Evolutionary conservation across 768 basidiomycete genomes (phyloP), one percentile per base, ranked within the genome.

Genomic region (Leccinum rimulosum): DNA sequence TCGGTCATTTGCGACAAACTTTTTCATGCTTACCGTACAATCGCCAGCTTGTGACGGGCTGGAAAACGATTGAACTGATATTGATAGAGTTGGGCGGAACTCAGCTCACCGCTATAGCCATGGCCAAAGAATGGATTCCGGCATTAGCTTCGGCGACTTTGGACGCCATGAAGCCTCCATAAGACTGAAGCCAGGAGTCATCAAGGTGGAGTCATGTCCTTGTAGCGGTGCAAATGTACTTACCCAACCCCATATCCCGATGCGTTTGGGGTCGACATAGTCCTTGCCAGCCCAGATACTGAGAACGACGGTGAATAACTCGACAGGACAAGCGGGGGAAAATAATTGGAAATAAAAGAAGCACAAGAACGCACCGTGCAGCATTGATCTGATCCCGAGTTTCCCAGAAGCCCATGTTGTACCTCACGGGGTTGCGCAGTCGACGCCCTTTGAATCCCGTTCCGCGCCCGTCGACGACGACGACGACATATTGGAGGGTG

Each of bases 161-260:
- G 58, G 89, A 84, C 56, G 90, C 89, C 89, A 98, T 92, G 75
- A 93, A 99, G 0, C 97, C 96, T 10, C 96, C 96, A 67, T 95
- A 98, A 9, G 91, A 94, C 95, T 95, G 65, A 14, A 30, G 31
- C 40, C 9, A 33, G 27, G 14, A 49, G 7, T 19, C 17, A 50
- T 65, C 17, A 59, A 64, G 47, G 28, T 43, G 19, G 12, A 31
- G 48, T 17, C 4, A 12, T 12, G 36, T 38, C 57, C n/a, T 51
- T 14, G 4, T 8, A 19, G 40, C 17, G 3, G 11, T 22, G 35
- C 35, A 56, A 9, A 33, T 52, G 6, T 12, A 76, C 89, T 70
- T 61, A 94, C 93, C 96, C 97, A 98, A 47, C 97, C 97, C 95
- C 95, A 98, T 53, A 98, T 89, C 0, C 96, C 97, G 50, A 98